Conservation (phyloP, 345 rosid species). For the Jatropha curcas region DNA sequence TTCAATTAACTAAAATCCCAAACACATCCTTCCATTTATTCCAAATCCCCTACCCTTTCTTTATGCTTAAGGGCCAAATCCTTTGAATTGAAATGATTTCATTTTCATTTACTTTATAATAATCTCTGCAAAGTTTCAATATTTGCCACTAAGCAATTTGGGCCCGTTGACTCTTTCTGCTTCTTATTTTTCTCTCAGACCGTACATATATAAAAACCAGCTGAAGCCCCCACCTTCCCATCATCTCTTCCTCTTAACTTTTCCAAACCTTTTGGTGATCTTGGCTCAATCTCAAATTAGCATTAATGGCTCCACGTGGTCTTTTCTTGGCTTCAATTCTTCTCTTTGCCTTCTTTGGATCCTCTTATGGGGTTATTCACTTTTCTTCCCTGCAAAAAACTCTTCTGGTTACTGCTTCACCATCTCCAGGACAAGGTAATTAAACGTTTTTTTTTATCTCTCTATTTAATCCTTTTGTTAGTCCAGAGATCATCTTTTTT, state of each 20-base stretch:
- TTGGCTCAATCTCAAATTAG: background rate
- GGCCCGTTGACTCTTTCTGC: background rate
- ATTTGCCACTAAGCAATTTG: background rate
- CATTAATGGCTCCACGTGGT: constrained; percentile 7
- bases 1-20: background rate
- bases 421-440: constrained; percentile 43
- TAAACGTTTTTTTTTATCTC: background rate
- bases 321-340: constrained; percentile 19
- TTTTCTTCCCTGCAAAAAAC: constrained; percentile 39
- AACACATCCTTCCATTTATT: background rate
- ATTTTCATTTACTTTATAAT: background rate
- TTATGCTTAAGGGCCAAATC: background rate
- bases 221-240: background rate
- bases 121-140: background rate
- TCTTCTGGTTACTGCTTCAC: constrained; percentile 32
- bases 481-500: too few relatives aligned
- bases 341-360: constrained; percentile 5
- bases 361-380: constrained; percentile 2
- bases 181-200: background rate
- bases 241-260: background rate
- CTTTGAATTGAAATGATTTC: background rate
- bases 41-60: constrained; percentile 13
- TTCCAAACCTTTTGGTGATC: constrained; percentile 6
- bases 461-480: background rate
- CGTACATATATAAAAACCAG: constrained; percentile 6